Base-by-base conservation (phyloP, 2,329 filamentous ascomycete species). In the Lecanicillium sp. region DNA sequence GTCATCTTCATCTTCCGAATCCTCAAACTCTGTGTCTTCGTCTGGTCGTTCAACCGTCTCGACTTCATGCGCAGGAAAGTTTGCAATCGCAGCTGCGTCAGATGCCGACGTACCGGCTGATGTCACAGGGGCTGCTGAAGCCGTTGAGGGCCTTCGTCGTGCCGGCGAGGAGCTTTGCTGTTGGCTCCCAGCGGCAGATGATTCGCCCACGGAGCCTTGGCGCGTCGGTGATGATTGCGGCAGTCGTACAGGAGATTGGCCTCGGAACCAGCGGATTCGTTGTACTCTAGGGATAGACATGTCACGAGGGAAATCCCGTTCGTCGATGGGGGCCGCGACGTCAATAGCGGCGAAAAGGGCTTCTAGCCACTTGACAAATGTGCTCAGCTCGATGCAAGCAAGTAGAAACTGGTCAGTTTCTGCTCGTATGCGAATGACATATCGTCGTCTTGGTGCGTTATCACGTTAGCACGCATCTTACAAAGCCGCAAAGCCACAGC, bases 321-420 rank as follows among this genome's bases (percentile, higher is more conserved):
- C 83, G 48, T 88, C 83, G 29, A 87, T 70, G 1, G 81, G 75
- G 1, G 74, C 67, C 11, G 82, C 76, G 15, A 88, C 73, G 51
- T 85, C 80, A 43, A 88, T 83, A 33, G 79, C 82, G n/a, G 80
- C 79, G 50, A 80, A 83, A 9, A 85, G 62, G 3, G 68, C 67
- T 51, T 85, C 78, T 3, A 86, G 62, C 79, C 83, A 84, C 35
- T 70, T 70, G 44, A 85, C 68, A 54, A 86, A 83, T 1, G 70
- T 75, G 40, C 77, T 71, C 38, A 85, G 65, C 36, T 78, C 73
- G 37, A 75, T 63, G 46, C 80, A 81, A 3, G 80, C 80, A 7
- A 88, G 60, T 15, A 88, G 60, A 43, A 88, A 79, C 51, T 88
- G 84, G 48, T 88, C 81, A 2, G 78, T 77, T 58, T 88, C 83